Evolutionary conservation across 2,329 filamentous ascomycete species (phyloP).

Genomic region (Diaporthe citri): DNA sequence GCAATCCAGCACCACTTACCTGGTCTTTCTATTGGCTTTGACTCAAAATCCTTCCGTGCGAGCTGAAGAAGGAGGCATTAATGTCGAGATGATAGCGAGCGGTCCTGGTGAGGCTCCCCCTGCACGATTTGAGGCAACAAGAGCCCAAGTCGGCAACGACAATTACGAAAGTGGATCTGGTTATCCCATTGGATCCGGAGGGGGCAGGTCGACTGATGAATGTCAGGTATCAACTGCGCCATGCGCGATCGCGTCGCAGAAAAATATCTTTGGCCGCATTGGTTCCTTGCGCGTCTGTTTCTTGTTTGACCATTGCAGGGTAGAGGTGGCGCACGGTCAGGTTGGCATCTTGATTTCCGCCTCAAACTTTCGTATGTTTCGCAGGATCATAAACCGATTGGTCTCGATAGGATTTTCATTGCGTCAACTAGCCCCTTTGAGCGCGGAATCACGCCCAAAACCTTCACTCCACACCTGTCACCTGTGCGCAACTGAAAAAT

Average conservation of each 20-base stretch:
- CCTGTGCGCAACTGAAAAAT: neutral
- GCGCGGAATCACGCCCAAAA: constrained; percentile 21
- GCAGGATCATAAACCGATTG: constrained; percentile 20
- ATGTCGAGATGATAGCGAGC: neutral
- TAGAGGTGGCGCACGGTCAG: constrained; percentile 6
- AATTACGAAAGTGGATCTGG: neutral
- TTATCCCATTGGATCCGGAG: neutral
- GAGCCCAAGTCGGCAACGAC: constrained; percentile 1
- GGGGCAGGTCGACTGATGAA: constrained; percentile 16
- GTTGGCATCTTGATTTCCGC: constrained; percentile 14
- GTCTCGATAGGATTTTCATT: constrained; percentile 20
- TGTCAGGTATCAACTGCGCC: neutral
- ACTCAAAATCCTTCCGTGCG: neutral
- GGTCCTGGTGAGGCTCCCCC: neutral
- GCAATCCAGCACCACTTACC: neutral
- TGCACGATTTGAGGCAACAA: neutral
- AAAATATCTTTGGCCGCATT: constrained; percentile 12
- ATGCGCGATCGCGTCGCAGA: constrained; percentile 24
- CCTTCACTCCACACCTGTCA: constrained; percentile 22
- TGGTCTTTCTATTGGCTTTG: neutral
- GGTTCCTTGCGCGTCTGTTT: constrained; percentile 25
- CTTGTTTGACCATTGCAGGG: constrained; percentile 25
- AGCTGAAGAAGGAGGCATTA: constrained; percentile 14
- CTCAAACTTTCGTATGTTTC: constrained; percentile 25
- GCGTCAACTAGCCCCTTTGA: constrained; percentile 28